phyloP scores from a whole-genome alignment of 2,329 filamentous ascomycete species.

The Rutstroemia sp. region DNA sequence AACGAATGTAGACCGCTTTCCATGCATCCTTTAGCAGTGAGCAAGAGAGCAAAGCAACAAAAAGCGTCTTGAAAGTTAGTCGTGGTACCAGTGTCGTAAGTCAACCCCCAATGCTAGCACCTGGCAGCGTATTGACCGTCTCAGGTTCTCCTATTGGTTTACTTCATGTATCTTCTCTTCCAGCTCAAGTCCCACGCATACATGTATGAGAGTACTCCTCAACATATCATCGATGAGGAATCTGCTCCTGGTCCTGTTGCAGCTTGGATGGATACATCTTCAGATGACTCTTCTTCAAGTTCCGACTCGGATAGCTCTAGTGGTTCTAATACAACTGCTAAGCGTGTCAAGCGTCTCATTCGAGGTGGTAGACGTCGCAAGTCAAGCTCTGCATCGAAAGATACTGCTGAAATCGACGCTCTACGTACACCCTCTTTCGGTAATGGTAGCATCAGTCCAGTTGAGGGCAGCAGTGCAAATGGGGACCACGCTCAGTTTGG shows the following conservation, averaged over 20 bases:
- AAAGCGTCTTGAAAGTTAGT: slow-evolving; percentile 72
- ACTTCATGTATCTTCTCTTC: slow-evolving; percentile 77
- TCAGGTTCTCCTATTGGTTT: slow-evolving; percentile 70
- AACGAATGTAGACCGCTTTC: slow-evolving; percentile 63
- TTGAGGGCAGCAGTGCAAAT: slow-evolving; percentile 16
- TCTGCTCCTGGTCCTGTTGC: slow-evolving; percentile 77
- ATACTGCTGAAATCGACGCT: slow-evolving; percentile 35
- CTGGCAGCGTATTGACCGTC: slow-evolving; percentile 5
- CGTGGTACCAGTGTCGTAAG: slow-evolving; percentile 79
- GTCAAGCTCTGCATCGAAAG: slow-evolving; percentile 65
- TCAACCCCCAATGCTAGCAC: slow-evolving; percentile 13
- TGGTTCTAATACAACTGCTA: slow-evolving; percentile 65
- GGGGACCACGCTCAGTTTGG: slow-evolving; percentile 19
- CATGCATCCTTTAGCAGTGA: slow-evolving; percentile 73
- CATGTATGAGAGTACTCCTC: slow-evolving; percentile 86
- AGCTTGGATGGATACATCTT: slow-evolving; percentile 69
- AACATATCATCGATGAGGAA: slow-evolving; percentile 88
- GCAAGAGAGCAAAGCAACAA: slow-evolving; percentile 48
- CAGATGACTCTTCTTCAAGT: slow-evolving; percentile 45
- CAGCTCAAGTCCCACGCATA: slow-evolving; percentile 89
- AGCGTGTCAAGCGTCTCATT: slow-evolving; percentile 69
- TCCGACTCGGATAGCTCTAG: slow-evolving; percentile 64
- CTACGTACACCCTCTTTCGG: slow-evolving; percentile 37
- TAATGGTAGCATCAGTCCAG: slow-evolving; percentile 23
- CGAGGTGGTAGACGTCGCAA: slow-evolving; percentile 58